Conservation (phyloP, 345 rosid species). For the Theobroma cacao region DNA sequence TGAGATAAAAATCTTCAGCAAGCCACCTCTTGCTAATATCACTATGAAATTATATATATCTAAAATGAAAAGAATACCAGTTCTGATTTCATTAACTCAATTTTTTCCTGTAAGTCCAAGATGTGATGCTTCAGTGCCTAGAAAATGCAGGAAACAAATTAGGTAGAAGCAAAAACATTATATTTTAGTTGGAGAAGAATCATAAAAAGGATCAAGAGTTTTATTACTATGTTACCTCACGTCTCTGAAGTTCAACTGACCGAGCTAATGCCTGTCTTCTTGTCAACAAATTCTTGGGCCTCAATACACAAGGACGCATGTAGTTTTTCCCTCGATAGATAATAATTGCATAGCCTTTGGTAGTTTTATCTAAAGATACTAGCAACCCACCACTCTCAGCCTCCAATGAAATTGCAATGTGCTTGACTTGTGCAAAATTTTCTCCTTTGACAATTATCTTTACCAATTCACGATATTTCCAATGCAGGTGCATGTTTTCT, state of each 20-base stretch:
- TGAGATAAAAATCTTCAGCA: neutral
- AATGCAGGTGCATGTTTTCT: constrained; percentile 92
- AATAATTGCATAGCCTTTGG: constrained; percentile 72
- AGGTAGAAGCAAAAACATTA: neutral
- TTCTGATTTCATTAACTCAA: constrained; percentile 55
- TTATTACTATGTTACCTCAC: constrained; percentile 48
- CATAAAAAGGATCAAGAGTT: neutral
- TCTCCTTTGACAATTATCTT: constrained; percentile 68
- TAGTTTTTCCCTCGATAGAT: constrained; percentile 93
- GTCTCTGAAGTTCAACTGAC: constrained; percentile 89
- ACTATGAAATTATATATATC: neutral
- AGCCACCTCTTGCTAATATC: neutral
- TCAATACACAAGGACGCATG: constrained; percentile 45
- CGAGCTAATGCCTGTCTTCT: constrained; percentile 78
- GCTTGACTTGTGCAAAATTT: constrained; percentile 67
- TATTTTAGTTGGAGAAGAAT: constrained; percentile 2
- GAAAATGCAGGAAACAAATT: constrained; percentile 18
- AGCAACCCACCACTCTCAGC: constrained; percentile 95
- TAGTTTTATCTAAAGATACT: constrained; percentile 72
- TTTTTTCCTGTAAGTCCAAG: constrained; percentile 55
- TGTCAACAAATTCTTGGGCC: constrained; percentile 71
- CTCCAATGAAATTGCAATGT: constrained; percentile 73
- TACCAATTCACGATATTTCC: constrained; percentile 91
- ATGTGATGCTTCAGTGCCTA: constrained; percentile 84
- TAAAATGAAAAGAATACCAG: constrained; percentile 32